Conservation (phyloP, 257 asterid genomes). For the Asclepias syriaca region DNA sequence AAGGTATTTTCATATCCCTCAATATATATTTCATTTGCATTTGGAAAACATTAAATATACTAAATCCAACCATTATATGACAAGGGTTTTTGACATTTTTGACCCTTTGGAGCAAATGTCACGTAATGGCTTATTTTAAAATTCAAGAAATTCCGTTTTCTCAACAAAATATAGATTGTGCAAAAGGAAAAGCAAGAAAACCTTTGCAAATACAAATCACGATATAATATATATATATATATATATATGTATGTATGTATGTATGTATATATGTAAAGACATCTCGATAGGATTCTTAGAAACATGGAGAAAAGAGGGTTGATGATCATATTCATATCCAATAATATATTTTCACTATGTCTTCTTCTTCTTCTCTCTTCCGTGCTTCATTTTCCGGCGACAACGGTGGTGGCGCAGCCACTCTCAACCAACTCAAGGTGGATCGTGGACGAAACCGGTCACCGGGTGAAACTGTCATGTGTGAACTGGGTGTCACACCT, state of each 20-base stretch:
- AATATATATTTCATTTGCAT: no score
- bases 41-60: no score
- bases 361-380: background rate
- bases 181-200: background rate
- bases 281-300: background rate
- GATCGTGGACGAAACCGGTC: conserved; percentile 68
- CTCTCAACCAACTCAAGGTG: conserved; percentile 72
- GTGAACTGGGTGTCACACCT: conserved; percentile 93
- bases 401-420: conserved; percentile 34
- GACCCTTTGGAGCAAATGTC: background rate
- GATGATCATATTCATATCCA: background rate
- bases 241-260: no score
- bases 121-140: background rate
- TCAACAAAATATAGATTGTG: background rate
- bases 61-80: background rate
- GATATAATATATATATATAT: no score
- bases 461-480: conserved; percentile 75
- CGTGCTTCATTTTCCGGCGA: background rate
- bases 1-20: no score
- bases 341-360: background rate
- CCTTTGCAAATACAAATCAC: background rate
- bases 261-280: no score
- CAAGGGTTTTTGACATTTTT: background rate
- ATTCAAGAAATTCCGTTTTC: background rate
- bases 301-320: background rate